Base-by-base conservation (phyloP, 345 rosid species). In the Salix exigua region DNA sequence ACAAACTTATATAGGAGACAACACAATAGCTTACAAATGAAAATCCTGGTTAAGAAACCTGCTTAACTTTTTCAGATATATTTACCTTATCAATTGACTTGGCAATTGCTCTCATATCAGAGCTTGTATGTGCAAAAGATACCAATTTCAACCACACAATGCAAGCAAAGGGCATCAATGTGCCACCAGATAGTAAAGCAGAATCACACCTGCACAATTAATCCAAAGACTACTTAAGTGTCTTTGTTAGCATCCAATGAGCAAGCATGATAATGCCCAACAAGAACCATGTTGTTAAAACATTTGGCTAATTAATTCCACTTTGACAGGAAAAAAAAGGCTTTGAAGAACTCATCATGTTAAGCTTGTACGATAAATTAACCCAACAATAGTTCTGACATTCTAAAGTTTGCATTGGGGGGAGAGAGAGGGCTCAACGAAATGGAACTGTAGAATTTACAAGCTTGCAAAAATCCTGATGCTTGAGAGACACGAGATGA, bases 111-210 rank as follows among this genome's bases (percentile, higher is more conserved):
- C 98, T 92, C 89, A 92, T 86, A 82, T 96, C 99, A 76, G 81
- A 82, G 88, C 75, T 93, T 28, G 99, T 92, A 85, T 96, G 99
- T 33, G 94, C 99, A 77, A 90, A 96, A 31, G 99, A 94, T 37
- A 96, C 94, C 87, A 94, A 79, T 85, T 96, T 96, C 71, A 96
- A 80, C 98, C 99, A 96, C 79, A 94, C 99, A 66, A 96, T 90
- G 85, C 98, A 92, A 78, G 99, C 85, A 82, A 96, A 88, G 55
- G 91, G 91, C 99, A 96, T 96, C 88, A 96, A 81, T 0, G 97
- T 86, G 71, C 87, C 88, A 68, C 98, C 99, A 35, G 93, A 94
- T 70, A 90, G 77, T 78, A 96, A 87, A 68, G 95, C 97, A 25
- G 98, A 96, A 82, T 91, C 97, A 81, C 95, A 92, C 82, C 98